Evolutionary conservation across 805 yeast species (phyloP).

Genomic region (Yarrowia sp.): DNA sequence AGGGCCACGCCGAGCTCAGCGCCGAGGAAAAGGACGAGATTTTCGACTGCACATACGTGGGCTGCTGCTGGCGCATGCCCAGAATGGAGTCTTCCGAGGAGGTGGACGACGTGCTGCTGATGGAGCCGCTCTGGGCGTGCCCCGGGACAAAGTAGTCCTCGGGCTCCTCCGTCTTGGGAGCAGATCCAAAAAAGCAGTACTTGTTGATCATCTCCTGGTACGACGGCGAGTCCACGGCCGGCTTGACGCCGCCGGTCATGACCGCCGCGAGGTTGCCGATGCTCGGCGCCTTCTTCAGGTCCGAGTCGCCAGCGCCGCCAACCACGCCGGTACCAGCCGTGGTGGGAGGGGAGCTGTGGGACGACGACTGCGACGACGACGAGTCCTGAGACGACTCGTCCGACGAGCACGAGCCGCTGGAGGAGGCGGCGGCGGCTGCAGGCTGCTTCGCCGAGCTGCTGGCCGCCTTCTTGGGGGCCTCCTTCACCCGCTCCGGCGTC

Average conservation of each 20-base stretch:
- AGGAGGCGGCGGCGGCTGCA: not conserved
- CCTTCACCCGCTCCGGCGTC: constrained; percentile 25
- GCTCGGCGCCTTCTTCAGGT: constrained; percentile 18
- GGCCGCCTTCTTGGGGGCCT: too few species aligned
- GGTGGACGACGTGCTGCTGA: constrained; percentile 34
- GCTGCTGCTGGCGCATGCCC: constrained; percentile 37
- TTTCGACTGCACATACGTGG: constrained; percentile 35
- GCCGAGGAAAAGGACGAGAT: constrained; percentile 36
- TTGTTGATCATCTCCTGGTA: constrained; percentile 52
- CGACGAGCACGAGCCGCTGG: constrained; percentile 30
- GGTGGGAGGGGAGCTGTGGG: constrained; percentile 18
- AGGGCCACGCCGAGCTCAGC: constrained; percentile 31
- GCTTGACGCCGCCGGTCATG: constrained; percentile 42
- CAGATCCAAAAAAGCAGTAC: constrained; percentile 52
- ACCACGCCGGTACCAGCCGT: constrained; percentile 24
- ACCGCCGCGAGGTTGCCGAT: constrained; percentile 37
- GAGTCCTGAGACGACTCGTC: constrained; percentile 18
- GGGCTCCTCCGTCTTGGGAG: constrained; percentile 33
- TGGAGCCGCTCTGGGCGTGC: constrained; percentile 21
- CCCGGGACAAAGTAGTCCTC: constrained; percentile 36
- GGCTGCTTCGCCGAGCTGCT: not conserved
- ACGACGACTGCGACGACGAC: constrained; percentile 24
- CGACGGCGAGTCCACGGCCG: constrained; percentile 50
- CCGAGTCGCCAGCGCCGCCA: constrained; percentile 3
- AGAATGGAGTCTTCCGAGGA: constrained; percentile 35